Conservation (phyloP, 2,329 filamentous ascomycete genomes). For the Ophiostoma sp. region DNA sequence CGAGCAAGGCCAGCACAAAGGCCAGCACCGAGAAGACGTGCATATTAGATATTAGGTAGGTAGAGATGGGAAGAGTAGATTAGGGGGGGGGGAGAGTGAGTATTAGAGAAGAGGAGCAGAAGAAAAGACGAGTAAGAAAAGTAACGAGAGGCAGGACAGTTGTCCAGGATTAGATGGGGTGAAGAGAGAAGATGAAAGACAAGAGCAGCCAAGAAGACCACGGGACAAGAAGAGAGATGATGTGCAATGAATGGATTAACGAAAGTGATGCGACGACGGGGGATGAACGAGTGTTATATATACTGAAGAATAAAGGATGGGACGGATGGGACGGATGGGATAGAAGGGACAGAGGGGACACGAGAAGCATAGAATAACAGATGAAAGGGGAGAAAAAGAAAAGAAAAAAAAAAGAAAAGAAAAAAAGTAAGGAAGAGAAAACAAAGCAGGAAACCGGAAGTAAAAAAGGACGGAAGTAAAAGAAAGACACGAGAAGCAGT, state of each 20-base stretch:
- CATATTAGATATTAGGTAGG: background rate
- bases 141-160: slow-evolving; percentile 3
- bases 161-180: background rate
- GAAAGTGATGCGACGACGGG: slow-evolving; percentile 8
- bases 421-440: background rate
- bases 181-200: background rate
- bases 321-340: background rate
- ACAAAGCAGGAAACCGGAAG: background rate
- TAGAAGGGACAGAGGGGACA: background rate
- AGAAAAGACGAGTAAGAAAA: background rate
- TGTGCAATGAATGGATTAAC: slow-evolving; percentile 9
- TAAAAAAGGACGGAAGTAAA: background rate
- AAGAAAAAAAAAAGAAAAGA: background rate
- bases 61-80: background rate
- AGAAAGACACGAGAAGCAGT: too few relatives aligned
- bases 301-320: slow-evolving; percentile 15
- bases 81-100: background rate
- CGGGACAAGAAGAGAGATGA: slow-evolving; percentile 9
- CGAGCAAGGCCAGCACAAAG: slow-evolving; percentile 21
- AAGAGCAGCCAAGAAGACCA: background rate
- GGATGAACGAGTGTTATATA: slow-evolving; percentile 20
- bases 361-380: background rate
- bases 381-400: too few relatives aligned
- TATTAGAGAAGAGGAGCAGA: background rate
- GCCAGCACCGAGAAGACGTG: slow-evolving; percentile 20